phyloP scores from a whole-genome alignment of 805 yeast species.

The Pachysolen tannophilus region DNA sequence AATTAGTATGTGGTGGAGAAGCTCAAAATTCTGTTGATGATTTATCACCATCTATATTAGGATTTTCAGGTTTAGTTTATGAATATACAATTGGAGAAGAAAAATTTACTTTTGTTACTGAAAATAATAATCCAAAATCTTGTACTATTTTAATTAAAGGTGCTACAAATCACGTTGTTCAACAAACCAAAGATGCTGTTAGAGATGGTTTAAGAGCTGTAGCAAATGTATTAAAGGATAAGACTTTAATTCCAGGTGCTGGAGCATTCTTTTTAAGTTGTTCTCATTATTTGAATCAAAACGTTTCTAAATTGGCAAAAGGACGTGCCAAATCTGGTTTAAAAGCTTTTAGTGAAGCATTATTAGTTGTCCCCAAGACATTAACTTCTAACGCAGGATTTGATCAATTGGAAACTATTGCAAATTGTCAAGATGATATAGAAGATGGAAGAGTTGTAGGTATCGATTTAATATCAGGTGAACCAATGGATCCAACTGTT shows the following conservation, averaged over 20 bases:
- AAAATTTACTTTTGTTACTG: conserved; percentile 92
- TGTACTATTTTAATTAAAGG: conserved; percentile 92
- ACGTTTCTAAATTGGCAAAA: conserved; percentile 49
- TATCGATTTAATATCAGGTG: conserved; percentile 84
- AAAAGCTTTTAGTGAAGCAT: conserved; percentile 87
- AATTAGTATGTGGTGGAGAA: conserved; percentile 92
- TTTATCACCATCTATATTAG: conserved; percentile 68
- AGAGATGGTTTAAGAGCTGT: conserved; percentile 96
- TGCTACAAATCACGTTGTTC: conserved; percentile 80
- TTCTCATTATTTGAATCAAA: conserved; percentile 51
- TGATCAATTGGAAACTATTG: conserved; percentile 83
- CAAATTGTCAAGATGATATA: conserved; percentile 84
- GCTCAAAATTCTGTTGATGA: conserved; percentile 98
- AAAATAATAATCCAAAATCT: conserved; percentile 80
- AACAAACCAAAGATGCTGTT: conserved; percentile 93
- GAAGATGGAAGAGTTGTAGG: conserved; percentile 81
- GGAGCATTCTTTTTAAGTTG: conserved; percentile 92
- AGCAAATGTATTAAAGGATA: conserved; percentile 81
- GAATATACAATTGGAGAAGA: conserved; percentile 96
- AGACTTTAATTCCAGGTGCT: conserved; percentile 87
- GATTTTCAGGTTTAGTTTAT: conserved; percentile 83
- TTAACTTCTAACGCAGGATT: conserved; percentile 87
- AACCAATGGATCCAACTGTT: conserved; percentile 88
- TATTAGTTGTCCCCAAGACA: conserved; percentile 88
- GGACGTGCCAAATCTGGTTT: conserved; percentile 89